Percentiles rank a stretch among this genome's conserved stretches.
Conservation (phyloP, 345 rosid species). For the Arabidopsis suecica region DNA sequence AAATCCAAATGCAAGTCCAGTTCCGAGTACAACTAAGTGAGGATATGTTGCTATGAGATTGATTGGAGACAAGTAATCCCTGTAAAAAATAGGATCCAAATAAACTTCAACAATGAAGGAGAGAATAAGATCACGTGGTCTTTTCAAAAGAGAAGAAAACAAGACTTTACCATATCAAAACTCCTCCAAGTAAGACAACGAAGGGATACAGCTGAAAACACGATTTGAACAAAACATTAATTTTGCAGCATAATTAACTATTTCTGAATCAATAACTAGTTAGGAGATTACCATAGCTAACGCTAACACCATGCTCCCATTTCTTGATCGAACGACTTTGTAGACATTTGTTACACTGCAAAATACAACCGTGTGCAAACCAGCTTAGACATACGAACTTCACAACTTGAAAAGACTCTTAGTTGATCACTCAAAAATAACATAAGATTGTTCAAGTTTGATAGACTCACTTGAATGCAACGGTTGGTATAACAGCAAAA, state of each 20-base stretch:
- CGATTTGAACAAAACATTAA: constrained; percentile 39
- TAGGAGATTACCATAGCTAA: constrained; percentile 83
- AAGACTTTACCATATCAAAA: constrained; percentile 77
- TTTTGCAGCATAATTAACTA: constrained; percentile 17
- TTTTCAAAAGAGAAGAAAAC: constrained; percentile 8
- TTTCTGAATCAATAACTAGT: background rate
- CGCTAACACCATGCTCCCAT: constrained; percentile 87
- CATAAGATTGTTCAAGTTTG: constrained; percentile 5
- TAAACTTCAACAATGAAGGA: background rate
- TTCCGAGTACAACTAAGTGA: constrained; percentile 85
- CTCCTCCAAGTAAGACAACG: constrained; percentile 81
- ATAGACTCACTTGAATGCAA: constrained; percentile 80
- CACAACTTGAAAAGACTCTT: background rate
- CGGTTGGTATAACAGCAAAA: constrained; percentile 84
- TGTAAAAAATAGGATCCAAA: constrained; percentile 17
- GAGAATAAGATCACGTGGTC: background rate
- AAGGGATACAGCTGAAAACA: constrained; percentile 85
- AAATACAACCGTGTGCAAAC: constrained; percentile 19
- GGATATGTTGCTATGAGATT: constrained; percentile 82
- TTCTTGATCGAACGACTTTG: constrained; percentile 82
- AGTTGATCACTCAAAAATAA: background rate
- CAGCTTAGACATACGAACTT: constrained; percentile 8
- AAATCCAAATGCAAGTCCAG: constrained; percentile 99
- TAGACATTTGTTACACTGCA: constrained; percentile 80
- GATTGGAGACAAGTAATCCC: constrained; percentile 67